Percentiles rank a stretch among this genome's conserved stretches.
phyloP scores from a whole-genome alignment of 192 early-diverging fungal genomes.

The Podila verticillata region DNA sequence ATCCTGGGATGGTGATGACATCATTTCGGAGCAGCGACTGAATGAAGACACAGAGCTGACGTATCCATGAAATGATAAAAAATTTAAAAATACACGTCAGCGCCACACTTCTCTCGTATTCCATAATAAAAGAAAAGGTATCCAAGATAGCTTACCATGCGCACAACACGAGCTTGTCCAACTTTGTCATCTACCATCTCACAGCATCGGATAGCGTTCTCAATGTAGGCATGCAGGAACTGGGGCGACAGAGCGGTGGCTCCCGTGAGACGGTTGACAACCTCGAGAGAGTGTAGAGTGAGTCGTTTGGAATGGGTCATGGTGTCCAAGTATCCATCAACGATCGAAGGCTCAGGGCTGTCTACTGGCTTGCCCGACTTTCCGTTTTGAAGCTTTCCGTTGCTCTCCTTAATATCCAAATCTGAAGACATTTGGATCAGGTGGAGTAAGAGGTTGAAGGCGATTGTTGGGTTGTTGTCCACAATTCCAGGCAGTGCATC shows the following conservation, averaged over 20 bases:
- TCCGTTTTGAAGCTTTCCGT: conserved; percentile 12
- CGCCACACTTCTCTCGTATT: background rate
- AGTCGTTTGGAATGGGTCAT: conserved; percentile 44
- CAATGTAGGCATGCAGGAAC: conserved; percentile 51
- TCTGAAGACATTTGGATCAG: conserved; percentile 36
- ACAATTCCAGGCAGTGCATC: conserved; percentile 45
- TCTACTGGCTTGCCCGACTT: conserved; percentile 3
- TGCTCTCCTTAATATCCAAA: conserved; percentile 1
- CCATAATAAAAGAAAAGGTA: too few relatives aligned
- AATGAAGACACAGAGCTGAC: conserved; percentile 54
- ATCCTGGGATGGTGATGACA: conserved; percentile 51
- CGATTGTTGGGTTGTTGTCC: conserved; percentile 45
- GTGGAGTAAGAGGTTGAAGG: conserved; percentile 42
- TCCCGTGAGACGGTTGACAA: conserved; percentile 50
- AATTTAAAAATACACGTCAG: background rate
- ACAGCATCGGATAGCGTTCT: conserved; percentile 53
- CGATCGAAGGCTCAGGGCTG: conserved; percentile 36
- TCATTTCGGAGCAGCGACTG: conserved; percentile 47
- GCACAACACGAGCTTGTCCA: conserved; percentile 53
- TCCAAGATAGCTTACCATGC: conserved; percentile 37
- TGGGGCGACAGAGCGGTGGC: conserved; percentile 41
- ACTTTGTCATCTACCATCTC: conserved; percentile 53
- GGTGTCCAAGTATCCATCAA: conserved; percentile 36
- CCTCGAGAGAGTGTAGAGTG: conserved; percentile 49
- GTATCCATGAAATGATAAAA: background rate